These are phyloP conservation scores for Halophytophthora batemanensis DNA, from an alignment of 352 stramenopile species.

Conservation along the genomic window DNA sequence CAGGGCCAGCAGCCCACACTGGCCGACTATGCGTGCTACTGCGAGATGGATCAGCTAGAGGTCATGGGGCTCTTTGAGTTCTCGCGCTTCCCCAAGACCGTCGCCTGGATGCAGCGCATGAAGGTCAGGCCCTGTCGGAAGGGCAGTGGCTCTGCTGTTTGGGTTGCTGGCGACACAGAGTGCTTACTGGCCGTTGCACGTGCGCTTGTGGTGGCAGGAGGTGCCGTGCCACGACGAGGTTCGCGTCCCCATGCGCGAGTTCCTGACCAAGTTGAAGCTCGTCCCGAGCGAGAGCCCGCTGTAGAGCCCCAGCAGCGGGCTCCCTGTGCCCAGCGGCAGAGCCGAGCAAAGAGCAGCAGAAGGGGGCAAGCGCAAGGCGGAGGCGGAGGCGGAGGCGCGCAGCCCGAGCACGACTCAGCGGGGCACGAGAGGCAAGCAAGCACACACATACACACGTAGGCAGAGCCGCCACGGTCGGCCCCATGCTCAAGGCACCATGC, in stretches of 20 bases:
- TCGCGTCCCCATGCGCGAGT: conserved; percentile 27
- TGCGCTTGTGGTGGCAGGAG: conserved; percentile 5
- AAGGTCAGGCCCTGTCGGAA: conserved; percentile 3
- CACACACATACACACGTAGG: no score
- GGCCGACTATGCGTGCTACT: conserved; percentile 42
- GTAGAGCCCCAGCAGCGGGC: no score
- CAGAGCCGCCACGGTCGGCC: no score
- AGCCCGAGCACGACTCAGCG: no score
- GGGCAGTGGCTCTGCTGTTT: background rate
- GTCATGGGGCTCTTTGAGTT: conserved; percentile 34
- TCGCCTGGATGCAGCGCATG: conserved; percentile 30
- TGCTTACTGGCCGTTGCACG: background rate
- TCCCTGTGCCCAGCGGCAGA: no score
- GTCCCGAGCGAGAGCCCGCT: conserved; percentile 1
- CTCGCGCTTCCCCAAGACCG: conserved; percentile 20
- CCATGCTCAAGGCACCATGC: no score
- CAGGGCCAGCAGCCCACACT: conserved; percentile 29
- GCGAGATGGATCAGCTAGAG: conserved; percentile 36
- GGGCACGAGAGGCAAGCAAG: no score
- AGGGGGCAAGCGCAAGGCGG: no score
- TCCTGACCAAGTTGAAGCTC: conserved; percentile 28
- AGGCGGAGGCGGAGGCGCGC: no score
- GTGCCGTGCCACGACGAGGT: conserved; percentile 33
- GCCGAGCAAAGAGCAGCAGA: no score
- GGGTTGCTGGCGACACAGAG: background rate